Conservation (phyloP, 345 rosid genomes). For the Leavenworthia alabamica region DNA sequence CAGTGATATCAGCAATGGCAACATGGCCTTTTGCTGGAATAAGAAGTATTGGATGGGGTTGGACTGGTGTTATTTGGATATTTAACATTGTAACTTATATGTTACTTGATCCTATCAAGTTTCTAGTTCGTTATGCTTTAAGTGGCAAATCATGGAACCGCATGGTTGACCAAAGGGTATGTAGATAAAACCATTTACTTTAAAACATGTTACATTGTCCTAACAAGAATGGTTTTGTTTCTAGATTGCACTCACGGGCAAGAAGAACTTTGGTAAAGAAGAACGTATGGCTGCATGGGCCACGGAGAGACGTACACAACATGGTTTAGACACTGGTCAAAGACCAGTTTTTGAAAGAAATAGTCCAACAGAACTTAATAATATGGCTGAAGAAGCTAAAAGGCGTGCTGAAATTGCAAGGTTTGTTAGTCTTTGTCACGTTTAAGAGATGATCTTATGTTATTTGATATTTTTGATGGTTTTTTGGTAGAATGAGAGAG, state of each 20-base stretch:
- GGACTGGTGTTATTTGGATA: conserved; percentile 74
- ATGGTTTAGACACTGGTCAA: conserved; percentile 34
- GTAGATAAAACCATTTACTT: not conserved
- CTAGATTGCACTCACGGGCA: conserved; percentile 37
- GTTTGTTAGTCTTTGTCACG: conserved; percentile 2
- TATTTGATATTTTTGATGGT: not conserved
- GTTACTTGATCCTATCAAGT: conserved; percentile 84
- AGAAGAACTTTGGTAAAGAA: conserved; percentile 40
- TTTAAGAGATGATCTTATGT: conserved; percentile 1
- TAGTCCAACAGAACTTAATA: conserved; percentile 26
- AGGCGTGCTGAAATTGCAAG: conserved; percentile 43
- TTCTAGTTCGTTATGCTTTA: conserved; percentile 60
- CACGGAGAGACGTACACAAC: conserved; percentile 31
- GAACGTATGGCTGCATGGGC: conserved; percentile 48
- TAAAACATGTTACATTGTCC: not conserved
- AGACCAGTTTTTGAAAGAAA: conserved; percentile 24
- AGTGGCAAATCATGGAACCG: conserved; percentile 73
- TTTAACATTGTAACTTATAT: conserved; percentile 56
- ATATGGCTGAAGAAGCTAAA: conserved; percentile 50
- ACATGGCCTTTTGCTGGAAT: conserved; percentile 62
- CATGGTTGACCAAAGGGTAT: conserved; percentile 59
- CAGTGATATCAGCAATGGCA: conserved; percentile 49
- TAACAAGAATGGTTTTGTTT: conserved; percentile 1
- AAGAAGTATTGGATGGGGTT: conserved; percentile 62
- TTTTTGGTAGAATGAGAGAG: conserved; percentile 44